Base-by-base conservation (phyloP, 257 asterid species). In the Scutellaria galericulata region DNA sequence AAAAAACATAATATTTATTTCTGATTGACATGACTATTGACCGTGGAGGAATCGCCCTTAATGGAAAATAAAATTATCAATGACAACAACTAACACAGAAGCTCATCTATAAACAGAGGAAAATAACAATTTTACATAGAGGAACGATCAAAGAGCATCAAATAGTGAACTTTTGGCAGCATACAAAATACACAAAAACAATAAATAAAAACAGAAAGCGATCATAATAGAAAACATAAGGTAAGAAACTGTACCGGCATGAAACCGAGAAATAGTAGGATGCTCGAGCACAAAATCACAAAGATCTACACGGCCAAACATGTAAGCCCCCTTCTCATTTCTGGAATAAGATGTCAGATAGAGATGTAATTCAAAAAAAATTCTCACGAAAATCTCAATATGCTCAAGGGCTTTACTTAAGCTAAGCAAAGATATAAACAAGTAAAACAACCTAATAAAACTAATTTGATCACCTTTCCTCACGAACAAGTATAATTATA, bases 271-370 rank as follows among this genome's bases (percentile, higher is more conserved):
- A 66, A 94, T 84, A 12, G 97, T 94, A 1, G 97, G 99, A 83
- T 94, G 99, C 80, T 91, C 99, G 12, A 94, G 95, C 81, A 94
- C 81, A 74, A 94, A 91, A 75, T 94, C 99, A 15, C 97, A 94
- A 54, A 91, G 81, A 79, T 91, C 99, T 74, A 91, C 97, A 27
- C 97, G 97, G 68, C 99, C 99, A 82, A 94, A 94, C 97, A 94
- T 91, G 82, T 89, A 94, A 12, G 97, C 98, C 67, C 97, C 99
- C 79, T 94, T 94, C 87, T 91, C 75, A 73, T 85, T 78, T 80
- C 99, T 94, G 92, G 15, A 80, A 48, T 44, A 9, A 64, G 57
- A 48, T 66, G 74, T 12, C 72, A 75, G 47, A 69, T 15, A 63
- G 27, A 65, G 8, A 77, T 50, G 63, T 12, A 37, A 2, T 18